Evolutionary conservation across 805 yeast genomes (phyloP), one percentile per base, ranked within the genome.

Genomic region (Spathaspora sp.): DNA sequence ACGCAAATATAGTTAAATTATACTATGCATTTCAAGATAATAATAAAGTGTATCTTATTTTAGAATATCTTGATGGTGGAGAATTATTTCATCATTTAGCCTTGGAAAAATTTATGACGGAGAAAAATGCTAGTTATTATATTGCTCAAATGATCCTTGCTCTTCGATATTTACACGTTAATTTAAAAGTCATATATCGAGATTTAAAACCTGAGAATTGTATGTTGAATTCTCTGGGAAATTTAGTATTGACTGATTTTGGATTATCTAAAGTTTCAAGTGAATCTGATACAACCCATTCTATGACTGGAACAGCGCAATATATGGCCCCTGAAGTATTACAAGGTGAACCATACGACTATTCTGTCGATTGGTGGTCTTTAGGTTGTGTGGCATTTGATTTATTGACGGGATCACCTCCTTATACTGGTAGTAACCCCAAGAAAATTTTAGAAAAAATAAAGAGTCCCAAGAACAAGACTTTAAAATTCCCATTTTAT

Each of bases 321-420:
- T 75, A 75, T 56, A 75, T 75, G 79, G 79, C 79, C 0, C 79
- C 79, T 1, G 79, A 75, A 53, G 69, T 75, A n/a, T 59, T 75
- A 38, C 63, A 62, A 46, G 76, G 76, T 16, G 74, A 73, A 23
- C 60, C 65, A 2, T 74, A 75, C 50, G 74, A 71, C 49, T 75
- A 67, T 53, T 63, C 68, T 3, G 79, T 74, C 4, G 79, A 75
- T 56, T 75, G 79, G 79, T 75, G 79, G 79, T 73, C 76, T 46
- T 60, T 75, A 48, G 79, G 79, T 1, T 72, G 77, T 50, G 76
- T 75, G 19, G 66, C 75, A 0, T 75, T 56, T 59, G 79, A 75
- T 56, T 61, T 75, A 58, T 62, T 75, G 51, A 73, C 76, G 1
- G 79, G 79, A 0, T 65, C 70, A 14, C 78, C 79, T 4, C 79